Conservation (phyloP, 345 rosid species). For the Nephelium lappaceum region DNA sequence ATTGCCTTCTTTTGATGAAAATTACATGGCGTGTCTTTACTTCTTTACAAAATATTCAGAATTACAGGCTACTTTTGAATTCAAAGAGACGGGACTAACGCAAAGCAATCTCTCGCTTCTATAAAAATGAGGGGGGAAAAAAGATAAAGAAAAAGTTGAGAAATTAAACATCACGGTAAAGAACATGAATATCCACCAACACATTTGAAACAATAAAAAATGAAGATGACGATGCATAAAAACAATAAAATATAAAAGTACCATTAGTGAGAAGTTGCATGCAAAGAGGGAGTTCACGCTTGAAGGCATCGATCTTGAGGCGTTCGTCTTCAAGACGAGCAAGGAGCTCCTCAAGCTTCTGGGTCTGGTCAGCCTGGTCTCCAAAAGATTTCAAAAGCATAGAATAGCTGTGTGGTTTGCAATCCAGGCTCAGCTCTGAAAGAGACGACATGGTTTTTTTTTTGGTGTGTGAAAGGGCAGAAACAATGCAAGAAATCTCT, state of each 20-base stretch:
- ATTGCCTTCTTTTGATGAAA: not conserved
- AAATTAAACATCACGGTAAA: not conserved
- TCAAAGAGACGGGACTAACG: slow-evolving; percentile 21
- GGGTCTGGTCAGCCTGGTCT: slow-evolving; percentile 68
- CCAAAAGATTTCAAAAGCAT: slow-evolving; percentile 87
- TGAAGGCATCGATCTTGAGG: slow-evolving; percentile 95
- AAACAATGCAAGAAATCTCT: not conserved
- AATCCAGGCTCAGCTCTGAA: slow-evolving; percentile 78
- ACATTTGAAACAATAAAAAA: slow-evolving; percentile 8
- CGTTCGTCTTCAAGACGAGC: slow-evolving; percentile 88
- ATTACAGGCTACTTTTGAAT: slow-evolving; percentile 27
- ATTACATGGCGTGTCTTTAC: slow-evolving; percentile 16
- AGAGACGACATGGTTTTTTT: slow-evolving; percentile 60
- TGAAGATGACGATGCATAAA: not conserved
- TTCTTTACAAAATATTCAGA: slow-evolving; percentile 23
- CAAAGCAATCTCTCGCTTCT: slow-evolving; percentile 40
- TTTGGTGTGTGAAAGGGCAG: no score
- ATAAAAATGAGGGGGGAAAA: slow-evolving; percentile 28
- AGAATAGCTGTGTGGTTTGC: slow-evolving; percentile 86
- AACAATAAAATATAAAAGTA: slow-evolving; percentile 23
- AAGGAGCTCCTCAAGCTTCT: slow-evolving; percentile 84
- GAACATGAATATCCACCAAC: slow-evolving; percentile 29
- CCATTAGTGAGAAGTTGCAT: slow-evolving; percentile 98
- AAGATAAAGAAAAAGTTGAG: slow-evolving; percentile 30
- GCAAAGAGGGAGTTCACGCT: slow-evolving; percentile 99